Conservation (phyloP, 306 rosid genomes). For the Inga oerstediana region DNA sequence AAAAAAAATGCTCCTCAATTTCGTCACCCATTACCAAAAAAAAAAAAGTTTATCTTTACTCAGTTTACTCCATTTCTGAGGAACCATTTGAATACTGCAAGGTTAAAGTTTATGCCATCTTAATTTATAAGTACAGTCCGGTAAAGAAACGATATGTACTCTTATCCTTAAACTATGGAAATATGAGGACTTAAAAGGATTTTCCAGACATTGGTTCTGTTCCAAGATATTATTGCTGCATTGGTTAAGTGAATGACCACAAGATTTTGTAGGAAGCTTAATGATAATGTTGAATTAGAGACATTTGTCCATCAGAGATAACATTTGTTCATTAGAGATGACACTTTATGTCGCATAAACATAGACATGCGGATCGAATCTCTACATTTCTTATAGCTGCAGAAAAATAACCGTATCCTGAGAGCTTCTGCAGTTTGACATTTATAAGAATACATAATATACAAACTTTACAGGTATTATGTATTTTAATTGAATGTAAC, state of each 20-base stretch:
- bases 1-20: neutral
- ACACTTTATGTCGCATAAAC: neutral
- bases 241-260: neutral
- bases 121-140: neutral
- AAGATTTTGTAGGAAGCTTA: neutral
- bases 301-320: neutral
- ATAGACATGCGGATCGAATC: neutral
- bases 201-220: constrained; percentile 1
- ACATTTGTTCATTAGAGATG: neutral
- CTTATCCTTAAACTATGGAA: neutral
- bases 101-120: no score
- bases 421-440: neutral
- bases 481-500: constrained; percentile 12
- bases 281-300: neutral
- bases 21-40: neutral
- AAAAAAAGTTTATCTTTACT: neutral
- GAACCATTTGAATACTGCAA: neutral
- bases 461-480: neutral
- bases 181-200: neutral
- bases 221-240: neutral
- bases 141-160: neutral
- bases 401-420: no score
- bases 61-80: neutral
- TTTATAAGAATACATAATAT: neutral
- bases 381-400: neutral